Base-by-base conservation (phyloP, 768 basidiomycete species). In the Leccinum longicurvipes region DNA sequence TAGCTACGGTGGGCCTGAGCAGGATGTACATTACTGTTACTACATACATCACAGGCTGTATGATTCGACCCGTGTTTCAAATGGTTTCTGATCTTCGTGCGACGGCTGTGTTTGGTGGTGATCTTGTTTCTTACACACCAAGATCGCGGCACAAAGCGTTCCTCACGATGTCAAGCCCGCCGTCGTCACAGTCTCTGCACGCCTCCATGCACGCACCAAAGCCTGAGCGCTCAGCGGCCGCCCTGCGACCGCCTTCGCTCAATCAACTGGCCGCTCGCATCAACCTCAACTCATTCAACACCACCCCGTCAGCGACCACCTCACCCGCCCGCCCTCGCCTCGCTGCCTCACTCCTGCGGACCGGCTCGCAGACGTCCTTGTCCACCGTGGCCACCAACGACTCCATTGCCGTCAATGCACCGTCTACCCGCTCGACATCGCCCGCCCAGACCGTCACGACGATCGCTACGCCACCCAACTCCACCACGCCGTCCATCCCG, bases 241-340 rank as follows among this genome's bases (percentile, higher is more conserved):
- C 62, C 25, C 36, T 65, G 25, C 82, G 88, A 23, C 75, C 85
- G 17, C 89, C 89, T 1, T 90, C 90, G 7, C 79, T 92, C 14
- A 87, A 89, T 73, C 87, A 91, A 70, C 83, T 92, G 53, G 90
- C 87, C 3, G 89, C 89, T 6, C 84, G 88, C 48, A 88, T 91
- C 68, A 82, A 77, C 63, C 73, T 79, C 50, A 82, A 74, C 47
- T 46, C 62, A 15, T 55, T 67, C 9, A 63, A 63, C 15, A 7
- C 57, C 34, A 47, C 59, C 14, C 3, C 70, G 45, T 54, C 75
- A 46, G 48, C 66, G 47, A 50, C 65, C 14, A 57, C 57, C 44
- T 68, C 53, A 9, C 72, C 79, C 29, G 65, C 63, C 46, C 82
- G 89, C 36, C 88, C 89, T 1, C 84, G 90, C 56, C 80, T 92